Base-by-base conservation (phyloP, 108 stramenopile genomes). In the Cyclotella distinguenda region DNA sequence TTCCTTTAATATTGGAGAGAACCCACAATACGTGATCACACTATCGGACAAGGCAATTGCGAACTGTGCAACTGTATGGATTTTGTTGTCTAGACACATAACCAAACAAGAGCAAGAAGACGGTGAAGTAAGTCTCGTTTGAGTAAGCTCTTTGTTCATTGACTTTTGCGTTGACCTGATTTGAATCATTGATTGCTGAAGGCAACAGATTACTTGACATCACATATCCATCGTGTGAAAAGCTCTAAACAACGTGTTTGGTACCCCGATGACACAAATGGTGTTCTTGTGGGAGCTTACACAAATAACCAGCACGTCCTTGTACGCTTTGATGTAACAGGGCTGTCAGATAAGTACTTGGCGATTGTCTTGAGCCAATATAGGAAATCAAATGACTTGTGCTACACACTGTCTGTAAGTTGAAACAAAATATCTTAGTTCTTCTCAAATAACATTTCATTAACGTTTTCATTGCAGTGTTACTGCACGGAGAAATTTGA, bases 61-160 rank as follows among this genome's bases (percentile, higher is more conserved):
- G 26, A 82, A 64, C 34, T 77, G 82, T 12, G 77, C 88, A 18
- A 74, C 85, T 0, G 27, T 89, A 12, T 92, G 87, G 86, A 73
- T 92, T 26, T 68, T 92, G 47, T 56, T 89, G 10, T 84, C 86
- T 6, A 60, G 91, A 27, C 91, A 92, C 58, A 85, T 88, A 22
- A 85, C 84, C 27, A 88, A 91, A 53, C 83, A 87, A 40, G 91
- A 92, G 44, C 91, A 85, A 66, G 83, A 86, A 36, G 83, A 85
- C 33, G 68, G 65, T 22, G 83, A 86, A 45, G 84, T 84, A 28
- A 54, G 68, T 26, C 42, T 46, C 15, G 21, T 31, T 16, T 50
- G 38, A 48, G 10, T 1, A 35, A 43, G 22, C 30, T 54, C 44
- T 27, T 49, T 26, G 5, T 60, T 64, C 7, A 53, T 31, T 53